Conservation (phyloP, 2,329 filamentous ascomycete genomes). For the Curvularia lunata region DNA sequence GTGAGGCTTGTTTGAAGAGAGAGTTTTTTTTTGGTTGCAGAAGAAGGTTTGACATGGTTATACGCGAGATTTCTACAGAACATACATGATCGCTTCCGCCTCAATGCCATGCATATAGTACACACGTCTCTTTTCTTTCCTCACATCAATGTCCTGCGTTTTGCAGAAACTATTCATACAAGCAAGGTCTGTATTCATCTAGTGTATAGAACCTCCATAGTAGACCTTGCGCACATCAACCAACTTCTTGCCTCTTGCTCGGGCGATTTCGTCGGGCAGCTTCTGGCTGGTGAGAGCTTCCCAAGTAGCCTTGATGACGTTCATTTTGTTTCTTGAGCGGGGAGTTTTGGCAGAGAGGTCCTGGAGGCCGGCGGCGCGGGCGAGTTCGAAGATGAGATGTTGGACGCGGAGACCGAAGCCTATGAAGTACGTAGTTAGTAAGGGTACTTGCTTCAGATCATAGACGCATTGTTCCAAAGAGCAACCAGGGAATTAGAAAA, state of each 20-base stretch:
- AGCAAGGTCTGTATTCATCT: background rate
- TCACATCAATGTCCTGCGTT: background rate
- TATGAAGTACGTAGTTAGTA: constrained; percentile 47
- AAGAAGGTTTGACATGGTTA: constrained; percentile 6
- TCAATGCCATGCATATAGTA: constrained; percentile 20
- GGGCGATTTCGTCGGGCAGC: constrained; percentile 87
- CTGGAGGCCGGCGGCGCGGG: constrained; percentile 81
- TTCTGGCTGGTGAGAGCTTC: constrained; percentile 82
- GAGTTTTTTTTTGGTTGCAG: background rate
- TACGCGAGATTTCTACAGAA: constrained; percentile 6
- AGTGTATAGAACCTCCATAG: constrained; percentile 72
- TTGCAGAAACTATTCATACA: constrained; percentile 21
- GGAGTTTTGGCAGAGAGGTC: constrained; percentile 85
- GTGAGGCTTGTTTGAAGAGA: background rate
- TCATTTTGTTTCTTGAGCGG: constrained; percentile 94
- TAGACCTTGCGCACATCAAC: constrained; percentile 97
- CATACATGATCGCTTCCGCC: background rate
- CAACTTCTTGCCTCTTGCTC: constrained; percentile 89
- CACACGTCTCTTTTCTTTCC: background rate
- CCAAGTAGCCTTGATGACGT: constrained; percentile 91
- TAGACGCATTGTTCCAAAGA: background rate
- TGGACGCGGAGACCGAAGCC: constrained; percentile 94
- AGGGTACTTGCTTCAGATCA: background rate
- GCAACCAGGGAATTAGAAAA: background rate
- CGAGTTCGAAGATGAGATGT: constrained; percentile 92